Evolutionary conservation across 768 basidiomycete species (phyloP), one percentile per base, ranked within the genome.

Genomic region (Rhodotorula babjevae): DNA sequence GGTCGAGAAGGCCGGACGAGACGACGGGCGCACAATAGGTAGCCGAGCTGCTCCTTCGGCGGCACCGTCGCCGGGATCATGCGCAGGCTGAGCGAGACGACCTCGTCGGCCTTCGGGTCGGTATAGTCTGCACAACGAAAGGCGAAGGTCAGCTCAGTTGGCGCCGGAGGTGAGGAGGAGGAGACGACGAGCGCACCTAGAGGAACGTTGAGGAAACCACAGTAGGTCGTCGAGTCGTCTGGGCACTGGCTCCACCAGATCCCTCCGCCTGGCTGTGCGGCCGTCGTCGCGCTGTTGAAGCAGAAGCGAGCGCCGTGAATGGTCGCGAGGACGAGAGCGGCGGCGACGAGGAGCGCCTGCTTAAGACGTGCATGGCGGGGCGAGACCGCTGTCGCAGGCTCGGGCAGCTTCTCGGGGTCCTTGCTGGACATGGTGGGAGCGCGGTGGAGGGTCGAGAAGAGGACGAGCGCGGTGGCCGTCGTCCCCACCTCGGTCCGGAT

Each of bases 161-260:
- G 23, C 23, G n/a, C n/a, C n/a, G n/a, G 25, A 23, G 11, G 50
- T 1, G 50, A 10, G 23, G 23, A 14, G 50, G 50, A 52, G 25
- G 50, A 12, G 47, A 23, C 3, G 47, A 4, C 47, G 47, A 49
- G 25, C 71, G 7, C n/a, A 76, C 75, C 69, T 29, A 74, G 65
- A 1, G 76, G 73, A 3, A 77, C 76, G 50, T 61, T 66, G 10
- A 74, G 65, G 63, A 74, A 74, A 0, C 67, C 55, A 44, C 76
- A 77, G 36, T 61, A 56, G 0, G 70, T 61, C 3, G 60, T 44
- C 15, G 62, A 21, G 2, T 46, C 46, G 33, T 77, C 76, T 5
- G 76, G 76, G 52, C 76, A 77, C 14, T 67, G 21, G 9, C 29
- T 42, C 76, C 76, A 77, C 25, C 29, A 49, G 44, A 77, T 25